Percentiles rank a stretch among this genome's conserved stretches.
Conservation (phyloP, 306 rosid genomes). For the Cicer pinnatifidum region DNA sequence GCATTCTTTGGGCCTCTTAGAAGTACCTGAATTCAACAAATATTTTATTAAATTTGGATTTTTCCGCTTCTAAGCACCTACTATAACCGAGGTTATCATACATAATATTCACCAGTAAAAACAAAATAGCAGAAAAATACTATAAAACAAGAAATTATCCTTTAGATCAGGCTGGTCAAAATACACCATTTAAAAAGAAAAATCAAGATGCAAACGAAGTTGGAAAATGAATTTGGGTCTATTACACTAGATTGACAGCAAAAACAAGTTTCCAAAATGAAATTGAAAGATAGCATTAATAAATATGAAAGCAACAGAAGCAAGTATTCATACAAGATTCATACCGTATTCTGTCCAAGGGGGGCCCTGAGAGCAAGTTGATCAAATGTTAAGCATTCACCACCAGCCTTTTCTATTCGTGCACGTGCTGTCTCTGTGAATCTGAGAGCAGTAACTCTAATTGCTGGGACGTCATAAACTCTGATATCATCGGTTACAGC, state of each 20-base stretch:
- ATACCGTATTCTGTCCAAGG: constrained; percentile 83
- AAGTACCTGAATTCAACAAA: constrained; percentile 58
- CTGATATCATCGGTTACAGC: constrained; percentile 72
- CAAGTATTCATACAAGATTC: not conserved
- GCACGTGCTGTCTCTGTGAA: constrained; percentile 86
- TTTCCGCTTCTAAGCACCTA: not conserved
- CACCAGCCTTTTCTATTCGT: constrained; percentile 79
- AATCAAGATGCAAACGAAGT: no score
- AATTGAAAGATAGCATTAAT: not conserved
- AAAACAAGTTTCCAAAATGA: not conserved
- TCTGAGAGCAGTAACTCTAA: no score
- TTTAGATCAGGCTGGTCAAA: not conserved
- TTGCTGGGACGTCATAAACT: no score
- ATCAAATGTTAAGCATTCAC: constrained; percentile 84
- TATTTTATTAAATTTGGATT: not conserved
- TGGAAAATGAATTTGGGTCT: no score
- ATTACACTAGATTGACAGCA: no score
- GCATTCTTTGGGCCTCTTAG: constrained; percentile 80
- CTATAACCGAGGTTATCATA: no score
- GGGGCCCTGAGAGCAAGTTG: constrained; percentile 80
- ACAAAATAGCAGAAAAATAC: not conserved
- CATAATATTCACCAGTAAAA: not conserved
- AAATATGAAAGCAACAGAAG: not conserved
- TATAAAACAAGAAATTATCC: not conserved
- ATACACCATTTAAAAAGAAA: no score